Evolutionary conservation across 129 eudicot species (phyloP).

Genomic region (Cynara cardunculus): DNA sequence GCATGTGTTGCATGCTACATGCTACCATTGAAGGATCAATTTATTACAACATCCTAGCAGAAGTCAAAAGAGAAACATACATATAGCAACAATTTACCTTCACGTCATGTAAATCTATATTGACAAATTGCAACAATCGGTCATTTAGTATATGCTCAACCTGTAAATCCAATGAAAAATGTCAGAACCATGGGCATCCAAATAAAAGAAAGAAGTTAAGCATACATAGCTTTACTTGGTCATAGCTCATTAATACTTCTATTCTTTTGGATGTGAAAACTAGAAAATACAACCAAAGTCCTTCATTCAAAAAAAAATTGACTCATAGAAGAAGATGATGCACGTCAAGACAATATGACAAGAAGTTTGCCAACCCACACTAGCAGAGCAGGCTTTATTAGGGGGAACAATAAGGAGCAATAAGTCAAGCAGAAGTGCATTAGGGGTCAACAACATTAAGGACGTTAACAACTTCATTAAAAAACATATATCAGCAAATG

Average conservation of each 20-base stretch:
- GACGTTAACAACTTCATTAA: neutral
- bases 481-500: constrained; percentile 8
- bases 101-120: constrained; percentile 89
- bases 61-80: constrained; percentile 5
- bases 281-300: neutral
- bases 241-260: neutral
- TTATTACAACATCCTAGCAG: neutral
- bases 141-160: constrained; percentile 95
- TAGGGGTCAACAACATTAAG: neutral
- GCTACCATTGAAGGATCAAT: neutral
- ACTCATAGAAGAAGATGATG: neutral
- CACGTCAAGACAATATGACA: neutral
- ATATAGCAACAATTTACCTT: constrained; percentile 55
- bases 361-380: neutral
- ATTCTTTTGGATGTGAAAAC: neutral
- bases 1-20: constrained; percentile 3
- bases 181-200: constrained; percentile 19
- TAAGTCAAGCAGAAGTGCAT: constrained; percentile 7
- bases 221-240: constrained; percentile 7
- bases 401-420: neutral
- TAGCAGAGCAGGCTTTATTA: neutral
- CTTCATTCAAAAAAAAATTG: neutral
- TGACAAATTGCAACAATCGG: constrained; percentile 81
- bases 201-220: neutral
- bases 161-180: constrained; percentile 38